A percentile compares a stretch with the other conserved stretches of the same genome.
These are phyloP conservation scores for Priceomyces carsonii DNA, from an alignment of 805 yeast species.

Conservation along the genomic window DNA sequence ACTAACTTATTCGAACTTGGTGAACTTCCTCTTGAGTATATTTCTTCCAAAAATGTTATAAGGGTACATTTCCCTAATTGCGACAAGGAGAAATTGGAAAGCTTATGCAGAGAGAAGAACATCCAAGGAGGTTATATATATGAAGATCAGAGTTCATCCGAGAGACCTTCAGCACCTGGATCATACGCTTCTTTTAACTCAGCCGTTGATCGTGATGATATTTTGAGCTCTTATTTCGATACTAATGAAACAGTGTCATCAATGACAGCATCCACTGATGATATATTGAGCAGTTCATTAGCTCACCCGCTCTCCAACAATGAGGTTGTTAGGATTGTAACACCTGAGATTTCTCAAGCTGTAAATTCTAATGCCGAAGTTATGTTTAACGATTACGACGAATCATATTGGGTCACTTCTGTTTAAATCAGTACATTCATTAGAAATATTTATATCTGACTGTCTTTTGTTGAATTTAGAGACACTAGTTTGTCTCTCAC, in stretches of 20 bases:
- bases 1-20: constrained; percentile 57
- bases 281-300: constrained; percentile 11
- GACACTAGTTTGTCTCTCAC: too few relatives aligned
- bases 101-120: constrained; percentile 57
- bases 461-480: too few relatives aligned
- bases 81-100: constrained; percentile 57
- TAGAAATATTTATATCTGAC: too few relatives aligned
- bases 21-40: constrained; percentile 59
- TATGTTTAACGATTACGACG: constrained; percentile 16
- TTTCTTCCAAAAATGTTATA: constrained; percentile 36
- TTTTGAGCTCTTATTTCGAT: constrained; percentile 20
- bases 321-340: constrained; percentile 18
- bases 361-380: constrained; percentile 5
- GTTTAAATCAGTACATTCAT: too few relatives aligned
- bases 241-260: constrained; percentile 13
- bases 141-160: constrained; percentile 19
- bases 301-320: constrained; percentile 21
- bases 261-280: constrained; percentile 17
- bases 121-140: constrained; percentile 58
- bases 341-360: constrained; percentile 4
- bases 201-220: constrained; percentile 17
- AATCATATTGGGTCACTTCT: constrained; percentile 21
- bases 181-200: constrained; percentile 4
- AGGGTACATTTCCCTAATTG: constrained; percentile 74
- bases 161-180: background rate